Conservation (phyloP, 1,139 yeast species). For the Candida freyschussii region DNA sequence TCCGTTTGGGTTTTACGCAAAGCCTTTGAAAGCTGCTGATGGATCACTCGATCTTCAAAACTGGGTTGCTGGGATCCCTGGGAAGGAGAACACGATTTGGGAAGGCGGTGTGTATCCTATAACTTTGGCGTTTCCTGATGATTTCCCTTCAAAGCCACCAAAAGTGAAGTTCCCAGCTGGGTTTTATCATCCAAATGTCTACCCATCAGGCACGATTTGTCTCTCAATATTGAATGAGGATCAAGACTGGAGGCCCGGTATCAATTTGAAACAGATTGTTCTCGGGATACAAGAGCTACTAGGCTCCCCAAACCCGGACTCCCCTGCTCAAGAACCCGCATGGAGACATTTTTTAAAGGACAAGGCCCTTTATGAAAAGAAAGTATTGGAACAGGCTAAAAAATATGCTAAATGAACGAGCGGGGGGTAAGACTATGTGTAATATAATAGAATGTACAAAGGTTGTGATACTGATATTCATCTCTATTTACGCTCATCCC, state of each 20-base stretch:
- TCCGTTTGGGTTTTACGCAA: slow-evolving; percentile 95
- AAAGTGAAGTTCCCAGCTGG: slow-evolving; percentile 83
- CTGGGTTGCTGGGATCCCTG: slow-evolving; percentile 97
- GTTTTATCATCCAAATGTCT: slow-evolving; percentile 94
- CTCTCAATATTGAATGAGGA: slow-evolving; percentile 89
- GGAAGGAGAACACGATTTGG: slow-evolving; percentile 84
- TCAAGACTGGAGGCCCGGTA: slow-evolving; percentile 98
- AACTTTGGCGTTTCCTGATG: slow-evolving; percentile 77
- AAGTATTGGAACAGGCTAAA: slow-evolving; percentile 78
- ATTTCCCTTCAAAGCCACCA: slow-evolving; percentile 96
- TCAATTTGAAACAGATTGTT: slow-evolving; percentile 83
- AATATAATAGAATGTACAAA: background rate
- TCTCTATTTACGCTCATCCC: slow-evolving; percentile 30
- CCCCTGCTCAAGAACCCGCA: slow-evolving; percentile 98
- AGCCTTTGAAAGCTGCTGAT: slow-evolving; percentile 70
- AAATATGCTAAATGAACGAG: slow-evolving; percentile 49
- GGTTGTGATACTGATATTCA: background rate
- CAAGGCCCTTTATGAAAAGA: slow-evolving; percentile 62
- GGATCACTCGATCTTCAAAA: slow-evolving; percentile 79
- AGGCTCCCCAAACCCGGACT: slow-evolving; percentile 85
- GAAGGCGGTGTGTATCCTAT: slow-evolving; percentile 86
- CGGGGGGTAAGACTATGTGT: slow-evolving; percentile 1
- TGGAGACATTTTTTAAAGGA: slow-evolving; percentile 80
- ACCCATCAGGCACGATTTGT: slow-evolving; percentile 95
- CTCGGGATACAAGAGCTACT: slow-evolving; percentile 90